These are phyloP conservation scores for Colletotrichum lentis DNA, from an alignment of 2,329 filamentous ascomycete genomes.

Conservation along the genomic window DNA sequence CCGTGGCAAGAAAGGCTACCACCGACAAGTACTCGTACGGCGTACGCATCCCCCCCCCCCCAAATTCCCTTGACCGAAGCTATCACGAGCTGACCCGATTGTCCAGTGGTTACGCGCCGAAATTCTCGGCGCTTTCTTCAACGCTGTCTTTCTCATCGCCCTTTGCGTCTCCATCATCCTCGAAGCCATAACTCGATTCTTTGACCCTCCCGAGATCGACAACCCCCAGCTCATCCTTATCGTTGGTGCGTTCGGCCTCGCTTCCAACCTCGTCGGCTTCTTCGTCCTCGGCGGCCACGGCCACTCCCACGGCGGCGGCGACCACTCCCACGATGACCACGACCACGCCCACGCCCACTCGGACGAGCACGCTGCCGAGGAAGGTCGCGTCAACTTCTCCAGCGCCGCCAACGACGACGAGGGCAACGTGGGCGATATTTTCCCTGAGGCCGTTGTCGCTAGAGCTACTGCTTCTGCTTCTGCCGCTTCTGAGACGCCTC, in stretches of 20 bases:
- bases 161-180: slow-evolving; percentile 96
- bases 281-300: slow-evolving; percentile 93
- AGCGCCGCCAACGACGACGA: slow-evolving; percentile 61
- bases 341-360: slow-evolving; percentile 43
- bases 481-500: slow-evolving; percentile 47
- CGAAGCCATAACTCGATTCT: slow-evolving; percentile 89
- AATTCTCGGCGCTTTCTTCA: slow-evolving; percentile 94
- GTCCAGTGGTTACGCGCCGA: slow-evolving; percentile 92
- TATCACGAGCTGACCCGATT: neutral
- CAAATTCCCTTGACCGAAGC: neutral
- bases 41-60: slow-evolving; percentile 59
- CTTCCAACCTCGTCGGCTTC: slow-evolving; percentile 88
- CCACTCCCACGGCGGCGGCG: slow-evolving; percentile 77
- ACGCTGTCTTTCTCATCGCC: slow-evolving; percentile 96
- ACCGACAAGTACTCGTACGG: slow-evolving; percentile 97
- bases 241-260: slow-evolving; percentile 84
- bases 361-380: slow-evolving; percentile 57
- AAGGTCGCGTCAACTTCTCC: slow-evolving; percentile 56
- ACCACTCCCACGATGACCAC: slow-evolving; percentile 59
- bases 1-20: slow-evolving; percentile 81
- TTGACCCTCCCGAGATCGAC: slow-evolving; percentile 87
- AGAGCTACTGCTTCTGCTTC: slow-evolving; percentile 51
- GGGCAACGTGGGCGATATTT: slow-evolving; percentile 67
- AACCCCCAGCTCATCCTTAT: slow-evolving; percentile 89
- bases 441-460: slow-evolving; percentile 68